phyloP scores from a whole-genome alignment of 2,329 filamentous ascomycete species.

The Phyllosticta citriasiana region DNA sequence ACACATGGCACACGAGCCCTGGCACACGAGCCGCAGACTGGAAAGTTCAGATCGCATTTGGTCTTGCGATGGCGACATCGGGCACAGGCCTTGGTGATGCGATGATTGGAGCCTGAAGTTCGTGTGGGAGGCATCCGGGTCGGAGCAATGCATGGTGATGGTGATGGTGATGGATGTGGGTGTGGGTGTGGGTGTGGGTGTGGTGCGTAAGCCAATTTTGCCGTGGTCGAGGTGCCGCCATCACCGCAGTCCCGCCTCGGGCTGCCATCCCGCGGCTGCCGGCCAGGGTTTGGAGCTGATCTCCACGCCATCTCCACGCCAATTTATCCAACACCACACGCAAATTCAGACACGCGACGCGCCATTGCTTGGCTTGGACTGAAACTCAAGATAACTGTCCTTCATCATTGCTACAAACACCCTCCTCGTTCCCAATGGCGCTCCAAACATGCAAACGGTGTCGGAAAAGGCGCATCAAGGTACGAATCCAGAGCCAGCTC shows the following conservation, averaged over 20 bases:
- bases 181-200: not conserved
- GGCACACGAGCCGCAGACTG: slow-evolving; percentile 1
- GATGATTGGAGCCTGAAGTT: slow-evolving; percentile 4
- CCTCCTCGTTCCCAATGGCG: not conserved
- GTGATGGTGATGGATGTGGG: not conserved
- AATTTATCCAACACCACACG: not conserved
- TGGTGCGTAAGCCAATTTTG: too few species aligned
- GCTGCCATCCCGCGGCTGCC: not conserved
- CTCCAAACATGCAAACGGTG: slow-evolving; percentile 9
- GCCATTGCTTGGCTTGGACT: not conserved
- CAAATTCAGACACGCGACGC: not conserved
- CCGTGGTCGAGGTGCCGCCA: not conserved
- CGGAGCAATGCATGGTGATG: not conserved
- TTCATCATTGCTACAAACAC: too few species aligned
- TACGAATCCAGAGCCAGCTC: not conserved
- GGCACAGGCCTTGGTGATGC: slow-evolving; percentile 8
- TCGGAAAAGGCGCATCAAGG: slow-evolving; percentile 10
- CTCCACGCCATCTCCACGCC: not conserved
- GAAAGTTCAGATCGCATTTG: slow-evolving; percentile 7
- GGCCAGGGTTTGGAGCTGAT: not conserved
- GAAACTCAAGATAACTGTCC: too few species aligned
- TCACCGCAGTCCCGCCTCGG: not conserved
- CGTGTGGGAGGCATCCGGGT: slow-evolving; percentile 4
- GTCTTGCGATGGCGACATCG: slow-evolving; percentile 9
- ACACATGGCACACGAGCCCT: slow-evolving; percentile 5